A percentile compares a stretch with the other conserved stretches of the same genome.
These are phyloP conservation scores for Backusella luteola DNA, from an alignment of 192 early-diverging fungal genomes.

Conservation along the genomic window DNA sequence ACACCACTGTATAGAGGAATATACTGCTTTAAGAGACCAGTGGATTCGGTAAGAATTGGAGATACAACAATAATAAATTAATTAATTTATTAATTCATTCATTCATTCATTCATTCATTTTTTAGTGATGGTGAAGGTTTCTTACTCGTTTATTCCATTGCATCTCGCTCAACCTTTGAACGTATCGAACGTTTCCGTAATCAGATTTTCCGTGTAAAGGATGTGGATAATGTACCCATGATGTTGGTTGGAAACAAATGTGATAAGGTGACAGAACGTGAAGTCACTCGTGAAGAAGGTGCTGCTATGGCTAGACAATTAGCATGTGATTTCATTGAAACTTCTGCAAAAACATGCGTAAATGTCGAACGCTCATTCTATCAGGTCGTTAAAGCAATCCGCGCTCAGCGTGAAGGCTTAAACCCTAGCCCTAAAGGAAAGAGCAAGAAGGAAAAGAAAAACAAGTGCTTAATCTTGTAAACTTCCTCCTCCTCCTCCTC, in stretches of 20 bases:
- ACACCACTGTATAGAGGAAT: constrained; percentile 50
- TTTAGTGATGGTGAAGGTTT: constrained; percentile 75
- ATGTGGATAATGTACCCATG: constrained; percentile 78
- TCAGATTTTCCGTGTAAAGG: constrained; percentile 87
- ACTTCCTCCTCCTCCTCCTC: not conserved
- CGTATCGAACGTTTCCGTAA: constrained; percentile 78
- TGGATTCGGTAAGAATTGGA: constrained; percentile 61
- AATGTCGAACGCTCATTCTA: constrained; percentile 87
- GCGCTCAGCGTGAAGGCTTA: constrained; percentile 51
- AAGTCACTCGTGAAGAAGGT: constrained; percentile 81
- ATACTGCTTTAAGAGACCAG: constrained; percentile 75
- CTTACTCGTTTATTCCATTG: constrained; percentile 86
- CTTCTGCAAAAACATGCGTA: constrained; percentile 79
- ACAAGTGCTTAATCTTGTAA: constrained; percentile 12
- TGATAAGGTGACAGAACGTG: constrained; percentile 75
- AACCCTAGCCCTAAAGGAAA: constrained; percentile 11
- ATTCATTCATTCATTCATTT: constrained; percentile 42
- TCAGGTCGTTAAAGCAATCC: constrained; percentile 71
- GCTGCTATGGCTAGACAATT: constrained; percentile 69
- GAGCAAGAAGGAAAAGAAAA: constrained; percentile 12
- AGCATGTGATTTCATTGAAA: constrained; percentile 79
- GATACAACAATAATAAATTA: too few species aligned
- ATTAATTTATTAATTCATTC: constrained; percentile 40
- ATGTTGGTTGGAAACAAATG: constrained; percentile 91
- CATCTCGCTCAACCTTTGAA: constrained; percentile 82